phyloP scores from a whole-genome alignment of 345 rosid genomes.

The Eucalyptus grandis region DNA sequence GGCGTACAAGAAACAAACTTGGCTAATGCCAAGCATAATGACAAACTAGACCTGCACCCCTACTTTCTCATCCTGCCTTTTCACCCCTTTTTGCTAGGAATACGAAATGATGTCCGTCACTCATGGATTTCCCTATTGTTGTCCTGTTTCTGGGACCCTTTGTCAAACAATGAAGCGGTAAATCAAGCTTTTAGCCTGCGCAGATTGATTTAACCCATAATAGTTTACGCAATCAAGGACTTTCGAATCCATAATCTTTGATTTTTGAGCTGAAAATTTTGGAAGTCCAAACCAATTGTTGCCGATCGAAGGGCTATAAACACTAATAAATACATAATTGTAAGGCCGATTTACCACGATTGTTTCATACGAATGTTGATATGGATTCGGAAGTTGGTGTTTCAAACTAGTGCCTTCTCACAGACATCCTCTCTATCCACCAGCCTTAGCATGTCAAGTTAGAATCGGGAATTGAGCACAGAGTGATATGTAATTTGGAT shows the following conservation, averaged over 20 bases:
- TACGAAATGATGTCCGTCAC: background rate
- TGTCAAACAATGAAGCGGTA: background rate
- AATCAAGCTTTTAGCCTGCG: background rate
- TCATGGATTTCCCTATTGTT: background rate
- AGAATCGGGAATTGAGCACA: no score
- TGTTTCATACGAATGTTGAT: background rate
- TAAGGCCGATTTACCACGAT: background rate
- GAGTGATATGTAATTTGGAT: no score
- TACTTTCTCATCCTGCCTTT: background rate
- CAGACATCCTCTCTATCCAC: no score
- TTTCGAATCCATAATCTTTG: fast-evolving
- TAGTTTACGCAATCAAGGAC: background rate
- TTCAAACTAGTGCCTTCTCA: background rate
- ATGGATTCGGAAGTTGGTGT: background rate
- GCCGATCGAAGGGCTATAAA: fast-evolving
- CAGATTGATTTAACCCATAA: fast-evolving
- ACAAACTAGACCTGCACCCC: background rate
- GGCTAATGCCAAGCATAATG: background rate
- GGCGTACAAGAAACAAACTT: background rate
- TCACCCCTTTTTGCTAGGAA: background rate
- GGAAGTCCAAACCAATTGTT: background rate
- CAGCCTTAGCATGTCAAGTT: no score
- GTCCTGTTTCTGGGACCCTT: background rate
- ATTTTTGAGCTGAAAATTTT: background rate
- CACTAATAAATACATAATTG: background rate